phyloP scores from a whole-genome alignment of 129 eudicot genomes.

The Flaveria brownii region DNA sequence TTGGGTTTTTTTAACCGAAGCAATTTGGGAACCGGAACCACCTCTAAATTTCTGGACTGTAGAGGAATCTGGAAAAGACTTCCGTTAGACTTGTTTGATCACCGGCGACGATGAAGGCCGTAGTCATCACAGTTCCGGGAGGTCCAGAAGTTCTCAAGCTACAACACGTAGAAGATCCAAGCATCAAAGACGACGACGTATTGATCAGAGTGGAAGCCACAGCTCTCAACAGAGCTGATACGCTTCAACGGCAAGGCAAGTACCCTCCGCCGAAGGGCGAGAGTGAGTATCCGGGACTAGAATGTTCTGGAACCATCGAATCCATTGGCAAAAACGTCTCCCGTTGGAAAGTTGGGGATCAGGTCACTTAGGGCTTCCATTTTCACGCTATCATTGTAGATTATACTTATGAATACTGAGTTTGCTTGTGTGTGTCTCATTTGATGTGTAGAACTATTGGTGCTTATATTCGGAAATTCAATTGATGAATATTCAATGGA shows the following conservation, averaged over 20 bases:
- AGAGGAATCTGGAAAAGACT: no score
- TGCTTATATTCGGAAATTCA: neutral
- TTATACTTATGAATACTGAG: neutral
- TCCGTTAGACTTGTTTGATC: neutral
- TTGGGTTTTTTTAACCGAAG: no score
- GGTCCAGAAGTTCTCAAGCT: slow-evolving; percentile 77
- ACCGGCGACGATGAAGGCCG: slow-evolving; percentile 63
- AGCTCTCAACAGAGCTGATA: slow-evolving; percentile 90
- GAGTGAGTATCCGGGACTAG: slow-evolving; percentile 75
- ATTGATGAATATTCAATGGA: neutral
- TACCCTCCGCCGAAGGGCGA: slow-evolving; percentile 79
- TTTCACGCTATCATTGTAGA: no score
- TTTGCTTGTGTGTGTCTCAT: neutral
- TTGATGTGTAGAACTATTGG: neutral
- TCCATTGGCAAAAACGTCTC: slow-evolving; percentile 64
- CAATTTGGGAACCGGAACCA: no score
- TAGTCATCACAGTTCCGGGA: slow-evolving; percentile 74
- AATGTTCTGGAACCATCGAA: slow-evolving; percentile 81
- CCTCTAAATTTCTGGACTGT: no score
- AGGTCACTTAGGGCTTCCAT: slow-evolving; percentile 40
- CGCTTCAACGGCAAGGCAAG: slow-evolving; percentile 76
- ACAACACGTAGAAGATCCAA: slow-evolving; percentile 80
- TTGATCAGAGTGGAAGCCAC: slow-evolving; percentile 77
- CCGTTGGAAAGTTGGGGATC: slow-evolving; percentile 94
- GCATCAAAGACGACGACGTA: slow-evolving; percentile 62